Percentiles rank a stretch among this genome's conserved stretches.
phyloP scores from a whole-genome alignment of 495 filamentous ascomycete species.

The Penicillium robsamsonii region DNA sequence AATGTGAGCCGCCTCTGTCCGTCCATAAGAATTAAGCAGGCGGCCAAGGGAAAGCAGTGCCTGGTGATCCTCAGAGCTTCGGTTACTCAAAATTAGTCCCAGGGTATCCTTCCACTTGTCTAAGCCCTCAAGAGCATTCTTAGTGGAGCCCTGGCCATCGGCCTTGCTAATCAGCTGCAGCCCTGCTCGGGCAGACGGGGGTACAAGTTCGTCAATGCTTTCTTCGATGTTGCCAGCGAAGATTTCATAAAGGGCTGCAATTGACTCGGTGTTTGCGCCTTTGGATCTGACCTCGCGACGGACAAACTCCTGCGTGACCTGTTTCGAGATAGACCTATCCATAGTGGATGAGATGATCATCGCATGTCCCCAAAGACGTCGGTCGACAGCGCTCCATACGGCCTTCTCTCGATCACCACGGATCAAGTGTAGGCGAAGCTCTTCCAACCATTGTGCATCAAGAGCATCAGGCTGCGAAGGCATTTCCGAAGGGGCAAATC shows the following conservation, averaged over 20 bases:
- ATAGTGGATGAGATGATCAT: constrained; percentile 84
- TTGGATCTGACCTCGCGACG: constrained; percentile 82
- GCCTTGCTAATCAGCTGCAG: constrained; percentile 81
- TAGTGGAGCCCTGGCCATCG: constrained; percentile 57
- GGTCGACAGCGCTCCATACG: constrained; percentile 92
- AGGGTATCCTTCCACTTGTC: constrained; percentile 94
- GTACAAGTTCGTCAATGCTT: constrained; percentile 94
- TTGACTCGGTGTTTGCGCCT: constrained; percentile 72
- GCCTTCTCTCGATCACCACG: constrained; percentile 85
- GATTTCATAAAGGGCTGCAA: constrained; percentile 87
- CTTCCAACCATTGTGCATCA: constrained; percentile 63
- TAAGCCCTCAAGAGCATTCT: constrained; percentile 77
- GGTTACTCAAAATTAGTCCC: constrained; percentile 79
- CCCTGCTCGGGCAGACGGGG: constrained; percentile 85
- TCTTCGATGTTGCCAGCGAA: constrained; percentile 94
- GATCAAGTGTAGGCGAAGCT: constrained; percentile 68
- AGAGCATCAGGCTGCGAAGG: constrained; percentile 55
- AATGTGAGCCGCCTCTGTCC: constrained; percentile 86
- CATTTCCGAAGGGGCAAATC: constrained; percentile 28
- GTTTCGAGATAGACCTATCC: constrained; percentile 72
- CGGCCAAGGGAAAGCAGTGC: constrained; percentile 78
- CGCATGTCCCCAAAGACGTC: constrained; percentile 92
- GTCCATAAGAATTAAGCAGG: constrained; percentile 80
- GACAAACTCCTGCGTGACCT: constrained; percentile 91
- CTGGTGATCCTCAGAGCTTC: constrained; percentile 72